Evolutionary conservation across 2,329 filamentous ascomycete genomes (phyloP), one percentile per base, ranked within the genome.

Genomic region (Phialophora expanda): DNA sequence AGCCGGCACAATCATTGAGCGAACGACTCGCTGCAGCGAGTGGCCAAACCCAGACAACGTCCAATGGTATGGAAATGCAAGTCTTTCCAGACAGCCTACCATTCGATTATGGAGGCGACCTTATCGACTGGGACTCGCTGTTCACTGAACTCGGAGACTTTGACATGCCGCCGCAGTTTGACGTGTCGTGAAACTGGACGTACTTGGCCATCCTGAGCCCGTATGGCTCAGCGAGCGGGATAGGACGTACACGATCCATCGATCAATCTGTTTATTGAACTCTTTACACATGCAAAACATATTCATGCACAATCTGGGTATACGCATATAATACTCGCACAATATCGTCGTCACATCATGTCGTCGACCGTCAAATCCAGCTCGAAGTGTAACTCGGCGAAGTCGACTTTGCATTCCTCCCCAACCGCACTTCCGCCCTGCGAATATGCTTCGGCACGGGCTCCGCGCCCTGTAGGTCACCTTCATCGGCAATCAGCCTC

Each of bases 391-490:
- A 48, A 20, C 44, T 66, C 11, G 30, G 50, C 41, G 60, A 53
- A 12, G 14, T 22, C 30, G 56, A 58, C 38, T 55, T 62, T 30
- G 64, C 54, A 20, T 55, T 57, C n/a, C 65, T 48, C 12, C 61
- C 65, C 22, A 67, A 32, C 17, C 61, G 51, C 6, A 64, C 30
- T 44, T 61, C 61, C 3, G 60, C 53, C n/a, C 46, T 46, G 8
- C 44, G 48, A 17, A 67, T 57, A 48, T 67, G 57, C 38, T 48
- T 58, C n/a, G 65, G 65, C 17, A 55, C 53, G 2, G 65, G 65
- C 53, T 64, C 56, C 14, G 65, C 65, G n/a, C 65, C 65, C 34
- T 67, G 65, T 6, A 64, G 56, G 51, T 64, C 65, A 9, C 61
- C 65, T 48, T 67, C 65, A 22, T 67, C 65, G 12, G 51, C 65